Percentiles rank a stretch among this genome's conserved stretches.
These are phyloP conservation scores for Fraxinus floribunda DNA, from an alignment of 305 asterid species.

Conservation along the genomic window DNA sequence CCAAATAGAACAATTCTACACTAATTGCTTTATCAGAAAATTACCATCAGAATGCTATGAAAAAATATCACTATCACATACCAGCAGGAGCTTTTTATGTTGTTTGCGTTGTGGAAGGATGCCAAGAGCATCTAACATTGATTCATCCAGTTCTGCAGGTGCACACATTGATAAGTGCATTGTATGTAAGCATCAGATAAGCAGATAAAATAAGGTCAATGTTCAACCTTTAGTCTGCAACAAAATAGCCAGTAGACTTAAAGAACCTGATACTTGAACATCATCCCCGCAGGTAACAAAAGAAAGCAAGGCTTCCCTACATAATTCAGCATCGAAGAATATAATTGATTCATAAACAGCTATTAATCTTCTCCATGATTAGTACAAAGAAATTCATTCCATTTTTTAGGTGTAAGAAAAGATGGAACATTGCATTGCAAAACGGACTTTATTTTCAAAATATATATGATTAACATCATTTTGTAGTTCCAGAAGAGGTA, in stretches of 20 bases:
- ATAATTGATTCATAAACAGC: neutral
- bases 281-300: slow-evolving; percentile 76
- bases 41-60: slow-evolving; percentile 20
- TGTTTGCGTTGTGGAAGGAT: slow-evolving; percentile 97
- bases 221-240: slow-evolving; percentile 89
- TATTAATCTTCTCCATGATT: slow-evolving; percentile 5
- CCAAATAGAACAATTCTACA: slow-evolving; percentile 6
- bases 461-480: neutral
- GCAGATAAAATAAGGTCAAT: slow-evolving; percentile 23
- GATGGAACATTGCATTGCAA: neutral
- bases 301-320: slow-evolving; percentile 91
- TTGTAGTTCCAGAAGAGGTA: neutral
- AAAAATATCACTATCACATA: slow-evolving; percentile 37
- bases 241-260: slow-evolving; percentile 80
- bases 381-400: slow-evolving; percentile 17
- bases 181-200: slow-evolving; percentile 27
- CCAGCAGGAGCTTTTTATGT: slow-evolving; percentile 89
- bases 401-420: slow-evolving; percentile 18
- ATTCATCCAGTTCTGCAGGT: slow-evolving; percentile 85
- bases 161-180: slow-evolving; percentile 22
- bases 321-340: slow-evolving; percentile 24
- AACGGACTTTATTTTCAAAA: neutral
- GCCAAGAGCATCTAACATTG: slow-evolving; percentile 95
- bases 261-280: slow-evolving; percentile 82
- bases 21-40: slow-evolving; percentile 1